Evolutionary conservation across 768 basidiomycete species (phyloP), one percentile per base, ranked within the genome.

Genomic region (Lentinula edodes): DNA sequence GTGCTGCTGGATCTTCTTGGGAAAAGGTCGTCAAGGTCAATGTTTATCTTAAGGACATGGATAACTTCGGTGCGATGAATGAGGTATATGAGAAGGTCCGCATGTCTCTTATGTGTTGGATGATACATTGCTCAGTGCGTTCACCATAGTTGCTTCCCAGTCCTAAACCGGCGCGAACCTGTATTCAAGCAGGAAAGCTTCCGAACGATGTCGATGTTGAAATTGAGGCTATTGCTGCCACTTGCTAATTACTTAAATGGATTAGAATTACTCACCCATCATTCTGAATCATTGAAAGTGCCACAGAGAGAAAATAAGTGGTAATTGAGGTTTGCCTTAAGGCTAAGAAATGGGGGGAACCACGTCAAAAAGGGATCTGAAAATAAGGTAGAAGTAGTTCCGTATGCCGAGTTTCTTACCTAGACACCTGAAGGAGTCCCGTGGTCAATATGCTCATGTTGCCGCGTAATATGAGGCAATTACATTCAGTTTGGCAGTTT

Each of bases 331-430:
- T 34, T 15, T 6, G 52, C 6, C 38, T 76, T 52, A 85, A 83
- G 45, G 84, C 89, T 12, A 78, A 78, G 59, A 76, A 79, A 32
- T 89, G n/a, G 88, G 81, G 23, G 86, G 86, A 2, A 86, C 89
- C 15, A 76, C 68, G 8, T 94, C 95, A 71, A 79, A 92, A 52
- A 89, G 87, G 4, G 93, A 95, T 72, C 80, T 95, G 57, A 95
- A 95, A 74, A 90, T 70, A 91, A 91, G 80, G 89, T 86, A 69
- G 28, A 68, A n/a, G 6, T 7, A 41, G 46, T 12, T 35, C 16
- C 32, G 13, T n/a, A 20, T 43, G 34, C 12, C 8, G 38, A 1
- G 23, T 52, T 55, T 13, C 20, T 62, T 52, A 41, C 48, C 18
- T 64, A 90, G 90, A 93, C 91, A 1, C 73, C 77, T 8, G 91